These are phyloP conservation scores for Neotropicomus parvogracilis DNA, from an alignment of 1,284 basidiomycete species.

Conservation along the genomic window DNA sequence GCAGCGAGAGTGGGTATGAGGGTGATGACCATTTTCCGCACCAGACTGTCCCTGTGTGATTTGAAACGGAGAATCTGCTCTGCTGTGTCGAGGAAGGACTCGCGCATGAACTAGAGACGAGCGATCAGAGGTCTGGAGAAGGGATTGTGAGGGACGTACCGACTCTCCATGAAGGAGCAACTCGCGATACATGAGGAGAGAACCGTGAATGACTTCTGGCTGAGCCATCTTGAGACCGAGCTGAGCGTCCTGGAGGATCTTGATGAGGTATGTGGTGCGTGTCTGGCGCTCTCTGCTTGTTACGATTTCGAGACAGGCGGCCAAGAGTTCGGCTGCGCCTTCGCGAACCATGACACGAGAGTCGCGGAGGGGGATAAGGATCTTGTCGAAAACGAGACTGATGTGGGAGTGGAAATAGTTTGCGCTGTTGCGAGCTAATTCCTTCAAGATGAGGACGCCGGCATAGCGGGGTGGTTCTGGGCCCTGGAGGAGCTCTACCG, in stretches of 20 bases:
- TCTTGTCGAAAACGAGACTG: slow-evolving; percentile 83
- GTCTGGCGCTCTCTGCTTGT: slow-evolving; percentile 66
- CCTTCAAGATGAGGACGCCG: slow-evolving; percentile 86
- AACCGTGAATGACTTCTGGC: slow-evolving; percentile 90
- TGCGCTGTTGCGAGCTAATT: slow-evolving; percentile 83
- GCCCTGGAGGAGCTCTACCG: slow-evolving; percentile 74
- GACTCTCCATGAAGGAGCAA: slow-evolving; percentile 91
- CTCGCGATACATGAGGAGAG: slow-evolving; percentile 88
- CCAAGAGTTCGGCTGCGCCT: slow-evolving; percentile 86
- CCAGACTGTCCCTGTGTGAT: slow-evolving; percentile 81
- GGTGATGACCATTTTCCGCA: slow-evolving; percentile 91
- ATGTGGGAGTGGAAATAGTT: slow-evolving; percentile 86
- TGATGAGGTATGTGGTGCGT: slow-evolving; percentile 65
- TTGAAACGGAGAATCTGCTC: slow-evolving; percentile 90
- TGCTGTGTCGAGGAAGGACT: slow-evolving; percentile 85
- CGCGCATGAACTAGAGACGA: slow-evolving; percentile 79
- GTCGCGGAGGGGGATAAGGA: slow-evolving; percentile 85
- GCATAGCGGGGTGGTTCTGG: slow-evolving; percentile 78
- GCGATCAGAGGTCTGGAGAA: slow-evolving; percentile 4
- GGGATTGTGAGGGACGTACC: too few species aligned
- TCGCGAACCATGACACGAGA: slow-evolving; percentile 83
- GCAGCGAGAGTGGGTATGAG: slow-evolving; percentile 92
- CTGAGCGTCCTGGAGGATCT: slow-evolving; percentile 88
- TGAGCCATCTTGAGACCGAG: slow-evolving; percentile 78
- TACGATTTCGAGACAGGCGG: slow-evolving; percentile 85